A percentile compares a stretch with the other conserved stretches of the same genome.
phyloP scores from a whole-genome alignment of 495 filamentous ascomycete species.

The Ramalina intermedia region DNA sequence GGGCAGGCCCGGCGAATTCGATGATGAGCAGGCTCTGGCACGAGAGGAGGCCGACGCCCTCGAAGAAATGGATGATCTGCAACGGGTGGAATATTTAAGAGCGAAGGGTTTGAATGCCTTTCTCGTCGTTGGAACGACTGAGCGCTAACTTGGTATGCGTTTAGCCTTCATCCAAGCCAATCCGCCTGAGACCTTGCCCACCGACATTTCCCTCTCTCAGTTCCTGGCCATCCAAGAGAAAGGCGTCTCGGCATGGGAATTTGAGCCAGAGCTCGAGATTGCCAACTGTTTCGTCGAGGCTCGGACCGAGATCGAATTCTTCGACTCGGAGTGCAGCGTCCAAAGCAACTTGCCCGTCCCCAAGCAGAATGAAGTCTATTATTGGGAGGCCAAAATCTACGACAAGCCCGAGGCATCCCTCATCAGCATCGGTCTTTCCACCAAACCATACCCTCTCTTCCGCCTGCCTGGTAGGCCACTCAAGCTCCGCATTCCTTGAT shows the following conservation, averaged over 20 bases:
- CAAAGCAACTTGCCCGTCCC: conserved; percentile 93
- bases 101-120: conserved; percentile 63
- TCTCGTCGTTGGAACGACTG: background rate
- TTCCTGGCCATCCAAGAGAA: conserved; percentile 98
- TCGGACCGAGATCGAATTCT: conserved; percentile 95
- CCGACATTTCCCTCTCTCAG: conserved; percentile 93
- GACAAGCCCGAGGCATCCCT: conserved; percentile 83
- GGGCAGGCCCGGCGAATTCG: conserved; percentile 87
- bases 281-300: conserved; percentile 97
- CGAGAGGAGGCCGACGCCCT: conserved; percentile 90
- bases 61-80: conserved; percentile 89
- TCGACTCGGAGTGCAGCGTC: conserved; percentile 92
- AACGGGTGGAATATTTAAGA: conserved; percentile 76
- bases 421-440: conserved; percentile 81
- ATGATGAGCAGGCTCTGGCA: conserved; percentile 87
- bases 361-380: conserved; percentile 98
- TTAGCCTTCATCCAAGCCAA: conserved; percentile 88
- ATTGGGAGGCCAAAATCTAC: conserved; percentile 98
- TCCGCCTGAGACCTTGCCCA: conserved; percentile 86
- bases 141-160: conserved; percentile 8
- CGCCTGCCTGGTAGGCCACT: conserved; percentile 63
- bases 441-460: conserved; percentile 93
- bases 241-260: conserved; percentile 97
- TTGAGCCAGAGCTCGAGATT: conserved; percentile 94
- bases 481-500: background rate